phyloP scores from a whole-genome alignment of 345 rosid species.

The Citrus cavaleriei region DNA sequence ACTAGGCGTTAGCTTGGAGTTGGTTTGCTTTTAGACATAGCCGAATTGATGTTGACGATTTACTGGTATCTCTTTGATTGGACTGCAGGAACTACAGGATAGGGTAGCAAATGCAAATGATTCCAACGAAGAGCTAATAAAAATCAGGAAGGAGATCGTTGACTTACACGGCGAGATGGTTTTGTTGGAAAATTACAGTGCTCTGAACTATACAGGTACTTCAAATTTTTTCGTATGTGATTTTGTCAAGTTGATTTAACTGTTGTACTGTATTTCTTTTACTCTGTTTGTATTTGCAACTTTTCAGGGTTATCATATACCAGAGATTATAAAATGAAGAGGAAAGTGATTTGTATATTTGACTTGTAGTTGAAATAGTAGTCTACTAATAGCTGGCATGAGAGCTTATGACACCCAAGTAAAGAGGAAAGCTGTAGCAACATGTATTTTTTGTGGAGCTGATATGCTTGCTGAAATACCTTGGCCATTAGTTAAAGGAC shows the following conservation, averaged over 20 bases:
- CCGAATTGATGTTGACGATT: neutral
- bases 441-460: neutral
- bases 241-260: neutral
- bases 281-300: neutral
- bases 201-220: conserved; percentile 91
- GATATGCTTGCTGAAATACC: neutral
- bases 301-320: neutral
- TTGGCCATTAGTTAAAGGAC: neutral
- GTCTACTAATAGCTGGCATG: neutral
- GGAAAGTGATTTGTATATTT: neutral
- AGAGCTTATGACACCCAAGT: neutral
- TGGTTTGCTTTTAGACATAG: neutral
- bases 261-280: neutral
- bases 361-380: neutral
- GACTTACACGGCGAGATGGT: conserved; percentile 98
- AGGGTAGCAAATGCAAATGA: conserved; percentile 54
- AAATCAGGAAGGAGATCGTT: conserved; percentile 74
- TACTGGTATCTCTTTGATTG: neutral
- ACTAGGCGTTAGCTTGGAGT: neutral
- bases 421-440: neutral
- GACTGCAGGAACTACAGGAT: conserved; percentile 73
- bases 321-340: neutral
- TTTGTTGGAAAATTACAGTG: conserved; percentile 85
- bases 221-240: neutral
- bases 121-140: conserved; percentile 53